Conservation (phyloP, 805 yeast genomes). For the Starmerella vitae region DNA sequence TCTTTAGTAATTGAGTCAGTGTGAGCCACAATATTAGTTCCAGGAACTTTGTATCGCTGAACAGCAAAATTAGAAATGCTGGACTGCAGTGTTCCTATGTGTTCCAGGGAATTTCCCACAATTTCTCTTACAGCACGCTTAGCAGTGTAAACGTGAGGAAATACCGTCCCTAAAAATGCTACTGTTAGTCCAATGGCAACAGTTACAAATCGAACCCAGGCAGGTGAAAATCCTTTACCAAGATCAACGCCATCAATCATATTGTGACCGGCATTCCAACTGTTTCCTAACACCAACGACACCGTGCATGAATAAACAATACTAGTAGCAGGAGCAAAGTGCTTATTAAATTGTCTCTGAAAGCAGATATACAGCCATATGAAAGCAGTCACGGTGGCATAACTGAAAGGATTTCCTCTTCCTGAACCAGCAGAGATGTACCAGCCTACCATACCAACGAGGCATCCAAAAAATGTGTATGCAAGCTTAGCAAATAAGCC, state of each 20-base stretch:
- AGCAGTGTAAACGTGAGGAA: constrained; percentile 27
- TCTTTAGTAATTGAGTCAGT: constrained; percentile 18
- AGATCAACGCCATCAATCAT: constrained; percentile 16
- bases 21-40: constrained; percentile 19
- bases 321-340: constrained; percentile 23
- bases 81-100: constrained; percentile 24
- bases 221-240: constrained; percentile 25
- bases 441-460: constrained; percentile 28
- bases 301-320: constrained; percentile 24
- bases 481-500: constrained; percentile 22
- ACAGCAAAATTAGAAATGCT: constrained; percentile 24
- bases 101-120: constrained; percentile 20
- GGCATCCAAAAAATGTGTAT: constrained; percentile 25
- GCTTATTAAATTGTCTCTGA: constrained; percentile 25
- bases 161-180: constrained; percentile 24
- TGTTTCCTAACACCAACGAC: constrained; percentile 25
- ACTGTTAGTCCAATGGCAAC: constrained; percentile 25
- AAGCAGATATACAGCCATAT: constrained; percentile 21
- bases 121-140: constrained; percentile 24
- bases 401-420: constrained; percentile 26
- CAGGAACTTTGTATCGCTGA: constrained; percentile 18
- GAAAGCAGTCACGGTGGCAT: constrained; percentile 24
- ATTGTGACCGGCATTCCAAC: constrained; percentile 23
- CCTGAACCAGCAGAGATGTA: constrained; percentile 28
- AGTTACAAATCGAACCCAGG: constrained; percentile 28